A percentile compares a stretch with the other conserved stretches of the same genome.
Evolutionary conservation across 768 basidiomycete species (phyloP).

Genomic region (Leccinellum luteum): DNA sequence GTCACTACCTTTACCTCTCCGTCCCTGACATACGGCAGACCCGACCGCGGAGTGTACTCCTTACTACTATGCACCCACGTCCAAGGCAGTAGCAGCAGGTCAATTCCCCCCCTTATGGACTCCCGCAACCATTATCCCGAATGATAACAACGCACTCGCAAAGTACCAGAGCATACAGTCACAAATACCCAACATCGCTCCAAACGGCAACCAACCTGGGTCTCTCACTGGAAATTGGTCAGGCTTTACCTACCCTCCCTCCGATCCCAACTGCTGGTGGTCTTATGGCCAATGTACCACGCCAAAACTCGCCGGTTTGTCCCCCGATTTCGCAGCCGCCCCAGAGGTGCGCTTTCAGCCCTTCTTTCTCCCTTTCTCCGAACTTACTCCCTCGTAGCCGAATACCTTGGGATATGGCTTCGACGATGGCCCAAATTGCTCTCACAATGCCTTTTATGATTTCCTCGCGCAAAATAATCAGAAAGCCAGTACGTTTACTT

Average conservation of each 20-base stretch:
- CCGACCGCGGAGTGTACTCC: slow-evolving; percentile 39
- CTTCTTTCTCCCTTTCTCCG: too few species aligned
- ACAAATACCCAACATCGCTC: slow-evolving; percentile 46
- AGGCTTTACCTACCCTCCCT: slow-evolving; percentile 33
- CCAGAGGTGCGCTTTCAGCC: slow-evolving; percentile 41
- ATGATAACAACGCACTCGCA: slow-evolving; percentile 41
- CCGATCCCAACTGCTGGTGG: slow-evolving; percentile 53
- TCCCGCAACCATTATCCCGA: slow-evolving; percentile 41
- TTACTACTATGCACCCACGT: slow-evolving; percentile 41
- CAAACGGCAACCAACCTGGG: slow-evolving; percentile 33
- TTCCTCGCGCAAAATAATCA: slow-evolving; percentile 51
- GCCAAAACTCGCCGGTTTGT: slow-evolving; percentile 45
- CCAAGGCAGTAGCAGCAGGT: slow-evolving; percentile 25
- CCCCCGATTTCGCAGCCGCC: slow-evolving; percentile 42
- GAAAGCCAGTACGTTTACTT: slow-evolving; percentile 43
- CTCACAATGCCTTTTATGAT: slow-evolving; percentile 62
- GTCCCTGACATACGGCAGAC: slow-evolving; percentile 20
- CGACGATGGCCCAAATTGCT: slow-evolving; percentile 65
- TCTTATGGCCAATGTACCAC: slow-evolving; percentile 38
- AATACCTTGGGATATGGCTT: slow-evolving; percentile 57
- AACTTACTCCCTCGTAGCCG: slow-evolving; percentile 32
- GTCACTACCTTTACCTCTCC: neutral
- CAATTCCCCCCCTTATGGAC: slow-evolving; percentile 47
- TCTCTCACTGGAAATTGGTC: slow-evolving; percentile 32
- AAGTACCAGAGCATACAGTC: slow-evolving; percentile 43